Conservation (phyloP, 2,329 filamentous ascomycete species). For the Penicillium sp. region DNA sequence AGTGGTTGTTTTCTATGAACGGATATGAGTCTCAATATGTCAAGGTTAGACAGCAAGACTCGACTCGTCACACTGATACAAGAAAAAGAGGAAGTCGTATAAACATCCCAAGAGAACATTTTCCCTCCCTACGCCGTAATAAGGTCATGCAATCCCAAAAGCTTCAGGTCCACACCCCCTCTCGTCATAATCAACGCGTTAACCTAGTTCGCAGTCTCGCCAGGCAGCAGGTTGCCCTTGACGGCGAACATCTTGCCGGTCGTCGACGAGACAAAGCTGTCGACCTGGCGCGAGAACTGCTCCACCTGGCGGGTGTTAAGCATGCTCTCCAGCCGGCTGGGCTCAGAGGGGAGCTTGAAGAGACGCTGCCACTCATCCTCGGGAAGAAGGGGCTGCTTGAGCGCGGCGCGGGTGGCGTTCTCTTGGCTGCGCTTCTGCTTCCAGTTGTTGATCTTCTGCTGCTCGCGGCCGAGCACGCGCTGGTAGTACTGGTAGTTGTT, state of each 20-base stretch:
- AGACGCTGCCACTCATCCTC: slow-evolving; percentile 98
- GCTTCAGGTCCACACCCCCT: slow-evolving; percentile 25
- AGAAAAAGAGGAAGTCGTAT: slow-evolving; percentile 38
- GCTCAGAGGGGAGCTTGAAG: slow-evolving; percentile 96
- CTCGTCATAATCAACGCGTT: slow-evolving; percentile 25
- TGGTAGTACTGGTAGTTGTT: slow-evolving; percentile 99
- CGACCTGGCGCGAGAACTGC: slow-evolving; percentile 95
- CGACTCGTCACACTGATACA: slow-evolving; percentile 34
- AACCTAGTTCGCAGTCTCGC: slow-evolving; percentile 46
- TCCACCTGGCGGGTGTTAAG: slow-evolving; percentile 94
- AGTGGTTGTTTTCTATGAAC: slow-evolving; percentile 25
- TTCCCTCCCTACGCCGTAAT: slow-evolving; percentile 44
- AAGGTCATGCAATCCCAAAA: slow-evolving; percentile 43
- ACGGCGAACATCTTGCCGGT: slow-evolving; percentile 98
- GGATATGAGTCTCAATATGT: slow-evolving; percentile 21
- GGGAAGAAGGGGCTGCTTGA: slow-evolving; percentile 83
- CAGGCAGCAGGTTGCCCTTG: slow-evolving; percentile 64
- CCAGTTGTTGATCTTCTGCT: slow-evolving; percentile 95
- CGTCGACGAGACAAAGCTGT: slow-evolving; percentile 88
- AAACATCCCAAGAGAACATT: slow-evolving; percentile 41
- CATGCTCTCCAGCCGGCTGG: slow-evolving; percentile 87
- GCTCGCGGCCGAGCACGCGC: slow-evolving; percentile 86
- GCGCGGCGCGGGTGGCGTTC: slow-evolving; percentile 77
- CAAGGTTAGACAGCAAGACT: slow-evolving; percentile 18
- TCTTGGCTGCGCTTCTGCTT: slow-evolving; percentile 95